Evolutionary conservation across 2,329 filamentous ascomycete genomes (phyloP), one percentile per base, ranked within the genome.

Genomic region (Microdochium trichocladiopsis): DNA sequence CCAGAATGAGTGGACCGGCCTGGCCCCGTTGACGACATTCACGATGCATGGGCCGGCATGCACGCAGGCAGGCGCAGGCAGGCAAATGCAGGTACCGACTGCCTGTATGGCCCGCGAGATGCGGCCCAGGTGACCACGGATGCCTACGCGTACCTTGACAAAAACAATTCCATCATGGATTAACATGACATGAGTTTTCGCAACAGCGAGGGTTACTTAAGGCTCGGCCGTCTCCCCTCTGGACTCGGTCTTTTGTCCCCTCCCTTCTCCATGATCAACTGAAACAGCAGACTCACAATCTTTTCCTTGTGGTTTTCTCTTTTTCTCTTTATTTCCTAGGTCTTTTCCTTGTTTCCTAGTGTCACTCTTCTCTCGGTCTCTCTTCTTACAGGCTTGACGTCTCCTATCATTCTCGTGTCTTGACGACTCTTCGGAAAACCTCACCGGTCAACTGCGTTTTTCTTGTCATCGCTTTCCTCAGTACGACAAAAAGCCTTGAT

Each of bases 241-340:
- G 16, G 18, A 22, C 21, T 8, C 11, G 14, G 12, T 23, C 22
- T 23, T 49, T 55, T 16, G 10, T 21, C 52, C 18, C 14, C 52
- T 37, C 36, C 48, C 9, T 52, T 14, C 50, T 50, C 33, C 41
- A 45, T 23, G 12, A 45, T 45, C 41, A 45, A 22, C 41, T 45
- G 22, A 31, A 45, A 45, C 41, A 45, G 41, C 41, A 45, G 18
- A 45, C 18, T 49, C 23, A 28, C 16, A 11, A 37, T 50, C 47
- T 51, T 36, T 45, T 51, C 25, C 49, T 49, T 51, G 41, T 45
- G 41, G 41, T 47, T 43, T 47, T 56, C 50, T 47, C 53, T 55
- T 47, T 18, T 36, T 51, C 49, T 43, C 45, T 52, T 53, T 47
- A 49, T 25, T 50, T 51, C 52, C 33, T 16, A 28, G 37, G 14